Conservation (phyloP, 1,139 yeast genomes). For the Debaryomycetaceae sp. region DNA sequence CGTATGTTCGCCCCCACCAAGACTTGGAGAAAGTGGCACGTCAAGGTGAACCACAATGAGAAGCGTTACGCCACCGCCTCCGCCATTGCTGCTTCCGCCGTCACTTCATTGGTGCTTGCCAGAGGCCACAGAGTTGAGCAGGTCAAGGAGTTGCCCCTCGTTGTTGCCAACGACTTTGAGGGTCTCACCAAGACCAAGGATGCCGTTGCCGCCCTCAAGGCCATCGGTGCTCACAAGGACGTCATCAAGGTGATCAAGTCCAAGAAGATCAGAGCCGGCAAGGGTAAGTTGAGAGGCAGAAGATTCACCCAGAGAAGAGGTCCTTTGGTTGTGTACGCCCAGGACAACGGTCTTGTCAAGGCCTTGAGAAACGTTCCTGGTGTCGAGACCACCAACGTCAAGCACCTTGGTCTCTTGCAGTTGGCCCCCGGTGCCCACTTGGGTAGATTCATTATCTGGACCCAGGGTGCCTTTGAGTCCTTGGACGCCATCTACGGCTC, state of each 20-base stretch:
- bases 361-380: slow-evolving; percentile 99
- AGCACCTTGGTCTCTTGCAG: slow-evolving; percentile 93
- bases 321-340: slow-evolving; percentile 97
- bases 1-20: slow-evolving; percentile 99
- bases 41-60: slow-evolving; percentile 99
- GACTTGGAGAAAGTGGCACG: slow-evolving; percentile 99
- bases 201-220: slow-evolving; percentile 97
- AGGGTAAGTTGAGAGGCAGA: slow-evolving; percentile 99
- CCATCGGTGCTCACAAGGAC: slow-evolving; percentile 98
- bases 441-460: slow-evolving; percentile 99
- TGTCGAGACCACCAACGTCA: slow-evolving; percentile 95
- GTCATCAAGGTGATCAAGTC: slow-evolving; percentile 97
- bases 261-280: slow-evolving; percentile 99
- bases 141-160: slow-evolving; percentile 98
- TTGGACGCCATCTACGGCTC: slow-evolving; percentile 98
- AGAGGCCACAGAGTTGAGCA: slow-evolving; percentile 99
- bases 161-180: slow-evolving; percentile 92
- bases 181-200: slow-evolving; percentile 95
- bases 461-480: slow-evolving; percentile 96
- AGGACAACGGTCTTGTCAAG: slow-evolving; percentile 96
- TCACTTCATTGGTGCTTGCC: slow-evolving; percentile 96
- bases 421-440: slow-evolving; percentile 99
- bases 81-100: slow-evolving; percentile 99
- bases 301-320: slow-evolving; percentile 99
- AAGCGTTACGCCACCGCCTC: slow-evolving; percentile 99